Evolutionary conservation across 1,284 basidiomycete species (phyloP).

Genomic region (Fomitopsis schrenkii): DNA sequence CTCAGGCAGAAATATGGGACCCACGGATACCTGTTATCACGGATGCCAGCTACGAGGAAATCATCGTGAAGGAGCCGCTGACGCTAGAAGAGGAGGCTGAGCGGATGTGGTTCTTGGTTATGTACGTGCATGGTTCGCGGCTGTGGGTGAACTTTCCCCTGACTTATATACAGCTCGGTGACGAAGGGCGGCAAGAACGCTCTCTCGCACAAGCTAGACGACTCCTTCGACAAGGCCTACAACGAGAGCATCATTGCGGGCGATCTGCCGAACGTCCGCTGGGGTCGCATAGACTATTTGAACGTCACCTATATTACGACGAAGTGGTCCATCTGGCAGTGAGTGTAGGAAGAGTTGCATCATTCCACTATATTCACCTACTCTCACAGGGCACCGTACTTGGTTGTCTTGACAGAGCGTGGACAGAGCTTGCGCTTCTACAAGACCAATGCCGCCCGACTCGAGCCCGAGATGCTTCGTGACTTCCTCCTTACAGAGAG

Average conservation of each 20-base stretch:
- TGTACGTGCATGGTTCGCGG: slow-evolving; percentile 42
- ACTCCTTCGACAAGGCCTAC: slow-evolving; percentile 65
- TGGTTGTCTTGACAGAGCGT: slow-evolving; percentile 62
- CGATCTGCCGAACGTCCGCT: slow-evolving; percentile 67
- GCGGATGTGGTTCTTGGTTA: slow-evolving; percentile 66
- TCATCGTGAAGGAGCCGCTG: slow-evolving; percentile 64
- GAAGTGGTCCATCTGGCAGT: slow-evolving; percentile 80
- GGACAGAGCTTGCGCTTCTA: slow-evolving; percentile 75
- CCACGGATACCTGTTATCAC: slow-evolving; percentile 67
- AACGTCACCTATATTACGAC: slow-evolving; percentile 77
- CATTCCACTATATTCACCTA: not conserved
- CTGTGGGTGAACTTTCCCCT: not conserved
- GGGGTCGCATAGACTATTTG: slow-evolving; percentile 78
- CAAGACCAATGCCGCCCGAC: slow-evolving; percentile 53
- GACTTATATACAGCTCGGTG: slow-evolving; percentile 45
- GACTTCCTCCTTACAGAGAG: slow-evolving; percentile 58
- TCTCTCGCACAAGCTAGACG: slow-evolving; percentile 64
- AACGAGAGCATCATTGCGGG: slow-evolving; percentile 55
- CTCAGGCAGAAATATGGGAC: slow-evolving; percentile 50
- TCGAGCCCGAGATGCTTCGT: slow-evolving; percentile 54
- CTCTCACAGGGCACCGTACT: slow-evolving; percentile 55
- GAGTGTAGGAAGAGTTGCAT: slow-evolving; percentile 20
- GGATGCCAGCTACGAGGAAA: slow-evolving; percentile 66
- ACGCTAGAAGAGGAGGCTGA: slow-evolving; percentile 55
- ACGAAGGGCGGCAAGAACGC: slow-evolving; percentile 54